Conservation (phyloP, 2,329 filamentous ascomycete species). For the Trichoderma semiorbis region DNA sequence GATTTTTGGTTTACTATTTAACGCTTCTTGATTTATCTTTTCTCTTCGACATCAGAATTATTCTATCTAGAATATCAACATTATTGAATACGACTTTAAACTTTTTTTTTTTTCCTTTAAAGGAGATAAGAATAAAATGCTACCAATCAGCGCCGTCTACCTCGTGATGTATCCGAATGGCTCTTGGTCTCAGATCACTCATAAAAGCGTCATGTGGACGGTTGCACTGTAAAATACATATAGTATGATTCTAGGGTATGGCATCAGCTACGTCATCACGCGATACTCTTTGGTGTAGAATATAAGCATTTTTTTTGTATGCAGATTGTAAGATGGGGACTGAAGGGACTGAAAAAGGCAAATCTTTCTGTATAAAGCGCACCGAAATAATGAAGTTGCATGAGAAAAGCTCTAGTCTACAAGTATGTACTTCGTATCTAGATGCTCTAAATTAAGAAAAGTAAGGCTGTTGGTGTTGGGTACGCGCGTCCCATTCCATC, state of each 20-base stretch:
- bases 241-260: not conserved
- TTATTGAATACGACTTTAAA: not conserved
- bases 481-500: not conserved
- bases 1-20: not conserved
- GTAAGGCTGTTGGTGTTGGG: not conserved
- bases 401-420: not conserved
- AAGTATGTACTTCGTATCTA: not conserved
- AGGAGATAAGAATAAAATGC: not conserved
- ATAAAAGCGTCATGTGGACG: conserved; percentile 4
- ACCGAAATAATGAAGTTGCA: not conserved
- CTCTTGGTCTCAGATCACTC: not conserved
- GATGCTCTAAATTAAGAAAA: not conserved
- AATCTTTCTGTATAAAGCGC: not conserved
- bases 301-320: not conserved
- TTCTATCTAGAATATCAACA: not conserved
- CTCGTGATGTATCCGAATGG: conserved; percentile 15
- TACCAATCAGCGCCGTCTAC: not conserved
- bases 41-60: not conserved
- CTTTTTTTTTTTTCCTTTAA: not conserved
- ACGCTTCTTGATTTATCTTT: not conserved
- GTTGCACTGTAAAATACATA: not conserved
- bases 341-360: not conserved
- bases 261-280: conserved; percentile 7
- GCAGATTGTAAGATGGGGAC: not conserved
- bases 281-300: not conserved